Evolutionary conservation across 176 grass and related monocot species (phyloP).

Genomic region (Eremochloa ophiuroides): DNA sequence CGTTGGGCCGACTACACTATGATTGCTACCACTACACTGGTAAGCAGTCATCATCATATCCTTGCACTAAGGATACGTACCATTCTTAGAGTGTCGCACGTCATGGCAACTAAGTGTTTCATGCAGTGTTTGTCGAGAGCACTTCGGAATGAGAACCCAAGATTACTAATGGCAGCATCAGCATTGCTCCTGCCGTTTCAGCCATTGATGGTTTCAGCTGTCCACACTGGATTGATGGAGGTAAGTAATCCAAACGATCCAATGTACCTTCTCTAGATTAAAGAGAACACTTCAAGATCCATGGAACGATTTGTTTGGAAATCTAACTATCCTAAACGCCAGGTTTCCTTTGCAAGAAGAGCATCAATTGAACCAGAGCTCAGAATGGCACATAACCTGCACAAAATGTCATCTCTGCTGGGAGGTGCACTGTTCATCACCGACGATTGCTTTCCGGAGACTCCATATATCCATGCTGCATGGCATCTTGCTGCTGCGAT

Average conservation of each 20-base stretch:
- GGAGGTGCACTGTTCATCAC: constrained; percentile 83
- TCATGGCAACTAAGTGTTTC: neutral
- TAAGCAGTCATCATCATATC: too few species aligned
- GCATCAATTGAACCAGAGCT: constrained; percentile 78
- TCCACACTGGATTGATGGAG: constrained; percentile 97
- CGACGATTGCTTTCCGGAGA: constrained; percentile 66
- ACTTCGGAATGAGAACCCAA: constrained; percentile 73
- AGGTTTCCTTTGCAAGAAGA: constrained; percentile 85
- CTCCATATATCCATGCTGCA: constrained; percentile 88
- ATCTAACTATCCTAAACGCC: neutral
- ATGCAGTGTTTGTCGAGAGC: constrained; percentile 81
- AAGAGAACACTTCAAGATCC: neutral
- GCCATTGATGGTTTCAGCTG: constrained; percentile 86
- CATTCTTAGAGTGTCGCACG: neutral
- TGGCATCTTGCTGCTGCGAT: constrained; percentile 95
- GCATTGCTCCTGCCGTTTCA: constrained; percentile 86
- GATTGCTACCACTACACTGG: constrained; percentile 75
- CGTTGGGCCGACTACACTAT: constrained; percentile 93
- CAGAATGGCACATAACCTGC: constrained; percentile 77
- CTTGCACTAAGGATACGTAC: too few species aligned
- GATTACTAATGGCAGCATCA: constrained; percentile 70
- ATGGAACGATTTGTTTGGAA: neutral
- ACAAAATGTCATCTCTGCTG: constrained; percentile 81
- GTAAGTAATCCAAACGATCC: constrained; percentile 38
- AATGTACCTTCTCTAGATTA: neutral